A percentile compares a stretch with the other conserved stretches of the same genome.
Conservation (phyloP, 208 protist genomes). For the Zelonia costaricensis region DNA sequence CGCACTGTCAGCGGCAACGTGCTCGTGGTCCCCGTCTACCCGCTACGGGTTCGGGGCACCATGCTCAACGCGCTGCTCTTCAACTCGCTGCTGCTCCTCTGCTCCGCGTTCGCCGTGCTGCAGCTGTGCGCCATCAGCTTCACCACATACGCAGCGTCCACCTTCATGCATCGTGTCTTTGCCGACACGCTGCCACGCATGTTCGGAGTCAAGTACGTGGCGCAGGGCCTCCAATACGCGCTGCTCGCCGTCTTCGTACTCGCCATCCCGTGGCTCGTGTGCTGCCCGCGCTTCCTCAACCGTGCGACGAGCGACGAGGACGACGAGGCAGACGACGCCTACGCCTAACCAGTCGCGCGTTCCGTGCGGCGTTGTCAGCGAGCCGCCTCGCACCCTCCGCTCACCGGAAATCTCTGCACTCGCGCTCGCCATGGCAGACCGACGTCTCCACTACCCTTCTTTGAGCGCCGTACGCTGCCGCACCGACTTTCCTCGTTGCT, state of each 20-base stretch:
- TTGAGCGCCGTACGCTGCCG: no score
- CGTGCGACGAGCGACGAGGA: constrained; percentile 19
- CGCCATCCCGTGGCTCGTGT: constrained; percentile 23
- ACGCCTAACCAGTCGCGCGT: not conserved
- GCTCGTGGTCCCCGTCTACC: constrained; percentile 71
- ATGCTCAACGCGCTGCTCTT: constrained; percentile 95
- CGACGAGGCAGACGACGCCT: constrained; percentile 3
- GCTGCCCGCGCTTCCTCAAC: constrained; percentile 11
- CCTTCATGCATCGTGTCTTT: constrained; percentile 55
- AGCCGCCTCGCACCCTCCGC: not conserved
- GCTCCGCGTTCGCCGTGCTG: constrained; percentile 87
- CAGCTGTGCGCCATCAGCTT: constrained; percentile 92
- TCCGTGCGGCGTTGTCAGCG: constrained; percentile 9
- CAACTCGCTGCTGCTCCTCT: constrained; percentile 90
- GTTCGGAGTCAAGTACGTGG: constrained; percentile 45
- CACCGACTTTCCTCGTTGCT: no score
- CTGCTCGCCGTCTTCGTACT: constrained; percentile 36
- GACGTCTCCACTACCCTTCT: no score
- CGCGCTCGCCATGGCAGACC: no score
- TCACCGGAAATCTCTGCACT: constrained; percentile 23
- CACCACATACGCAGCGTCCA: constrained; percentile 61
- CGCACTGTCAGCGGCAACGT: constrained; percentile 77
- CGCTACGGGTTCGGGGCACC: constrained; percentile 79
- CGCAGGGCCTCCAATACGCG: constrained; percentile 57
- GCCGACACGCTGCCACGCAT: constrained; percentile 46